Evolutionary conservation across 179 eudicot species (phyloP).

Genomic region (Heliamphora pulchella): DNA sequence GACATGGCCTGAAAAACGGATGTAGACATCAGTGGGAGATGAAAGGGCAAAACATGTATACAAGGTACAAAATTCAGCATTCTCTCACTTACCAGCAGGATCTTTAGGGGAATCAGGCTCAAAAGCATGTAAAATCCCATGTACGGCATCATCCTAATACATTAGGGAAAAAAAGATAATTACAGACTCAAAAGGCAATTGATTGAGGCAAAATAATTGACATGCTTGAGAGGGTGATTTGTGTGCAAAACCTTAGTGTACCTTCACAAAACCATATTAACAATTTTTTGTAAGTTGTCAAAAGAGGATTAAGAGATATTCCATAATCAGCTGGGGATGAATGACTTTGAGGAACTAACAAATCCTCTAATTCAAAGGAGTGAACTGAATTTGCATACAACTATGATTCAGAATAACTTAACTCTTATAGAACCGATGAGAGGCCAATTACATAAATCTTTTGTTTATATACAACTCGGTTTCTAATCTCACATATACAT

Average conservation of each 20-base stretch:
- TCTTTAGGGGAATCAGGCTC: conserved; percentile 49
- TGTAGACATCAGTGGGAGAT: conserved; percentile 1
- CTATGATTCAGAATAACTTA: not conserved
- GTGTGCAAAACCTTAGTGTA: too few relatives aligned
- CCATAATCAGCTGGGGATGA: not conserved
- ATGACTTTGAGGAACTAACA: not conserved
- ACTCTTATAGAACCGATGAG: not conserved
- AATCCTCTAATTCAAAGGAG: not conserved
- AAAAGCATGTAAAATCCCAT: conserved; percentile 56
- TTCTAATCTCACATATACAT: too few relatives aligned
- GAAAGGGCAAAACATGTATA: not conserved
- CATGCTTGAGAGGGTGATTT: not conserved
- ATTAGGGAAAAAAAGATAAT: not conserved
- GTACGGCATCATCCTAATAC: conserved; percentile 28
- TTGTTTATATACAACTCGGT: too few relatives aligned
- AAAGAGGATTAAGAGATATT: not conserved
- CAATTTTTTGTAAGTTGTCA: not conserved
- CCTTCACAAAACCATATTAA: too few relatives aligned
- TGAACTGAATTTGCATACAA: not conserved
- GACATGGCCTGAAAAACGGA: not conserved
- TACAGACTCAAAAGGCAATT: too few relatives aligned
- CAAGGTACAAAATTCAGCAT: not conserved
- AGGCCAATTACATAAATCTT: not conserved
- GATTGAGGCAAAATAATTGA: not conserved
- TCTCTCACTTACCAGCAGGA: conserved; percentile 44